Conservation (phyloP, 2,329 filamentous ascomycete species). For the Penicillium sp. region DNA sequence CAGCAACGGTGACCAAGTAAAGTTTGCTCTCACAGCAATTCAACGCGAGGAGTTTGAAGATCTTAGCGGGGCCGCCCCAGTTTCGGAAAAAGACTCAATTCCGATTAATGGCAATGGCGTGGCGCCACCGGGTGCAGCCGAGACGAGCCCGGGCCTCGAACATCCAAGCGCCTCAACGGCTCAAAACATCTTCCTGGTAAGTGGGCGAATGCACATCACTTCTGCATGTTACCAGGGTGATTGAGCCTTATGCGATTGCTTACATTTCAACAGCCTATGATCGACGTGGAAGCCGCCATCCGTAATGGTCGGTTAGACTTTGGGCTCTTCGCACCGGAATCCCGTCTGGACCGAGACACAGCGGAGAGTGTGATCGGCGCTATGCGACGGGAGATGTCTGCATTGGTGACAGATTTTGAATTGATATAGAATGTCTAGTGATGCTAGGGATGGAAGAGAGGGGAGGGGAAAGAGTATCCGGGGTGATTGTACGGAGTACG, state of each 20-base stretch:
- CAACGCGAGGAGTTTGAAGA: constrained; percentile 8
- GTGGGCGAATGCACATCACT: constrained; percentile 7
- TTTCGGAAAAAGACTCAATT: background rate
- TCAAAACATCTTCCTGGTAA: constrained; percentile 14
- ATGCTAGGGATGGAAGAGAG: constrained; percentile 1
- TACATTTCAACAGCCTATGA: constrained; percentile 17
- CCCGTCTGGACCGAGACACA: constrained; percentile 10
- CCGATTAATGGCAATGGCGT: constrained; percentile 11
- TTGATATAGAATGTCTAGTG: background rate
- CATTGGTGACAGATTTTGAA: constrained; percentile 6
- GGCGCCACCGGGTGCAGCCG: constrained; percentile 4
- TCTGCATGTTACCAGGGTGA: background rate
- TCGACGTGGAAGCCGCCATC: constrained; percentile 21
- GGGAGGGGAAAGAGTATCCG: background rate
- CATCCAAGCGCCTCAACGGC: constrained; percentile 5
- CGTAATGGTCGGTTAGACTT: constrained; percentile 18
- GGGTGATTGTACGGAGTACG: background rate
- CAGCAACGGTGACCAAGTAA: background rate
- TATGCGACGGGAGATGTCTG: constrained; percentile 13
- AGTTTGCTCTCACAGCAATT: constrained; percentile 9
- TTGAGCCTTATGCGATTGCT: constrained; percentile 12
- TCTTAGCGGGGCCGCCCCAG: background rate
- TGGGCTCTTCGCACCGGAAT: constrained; percentile 16
- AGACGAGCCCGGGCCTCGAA: background rate
- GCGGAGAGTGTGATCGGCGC: constrained; percentile 12